A percentile compares a stretch with the other conserved stretches of the same genome.
Evolutionary conservation across 1,284 basidiomycete genomes (phyloP).

Genomic region (Leccinum griseonigrum): DNA sequence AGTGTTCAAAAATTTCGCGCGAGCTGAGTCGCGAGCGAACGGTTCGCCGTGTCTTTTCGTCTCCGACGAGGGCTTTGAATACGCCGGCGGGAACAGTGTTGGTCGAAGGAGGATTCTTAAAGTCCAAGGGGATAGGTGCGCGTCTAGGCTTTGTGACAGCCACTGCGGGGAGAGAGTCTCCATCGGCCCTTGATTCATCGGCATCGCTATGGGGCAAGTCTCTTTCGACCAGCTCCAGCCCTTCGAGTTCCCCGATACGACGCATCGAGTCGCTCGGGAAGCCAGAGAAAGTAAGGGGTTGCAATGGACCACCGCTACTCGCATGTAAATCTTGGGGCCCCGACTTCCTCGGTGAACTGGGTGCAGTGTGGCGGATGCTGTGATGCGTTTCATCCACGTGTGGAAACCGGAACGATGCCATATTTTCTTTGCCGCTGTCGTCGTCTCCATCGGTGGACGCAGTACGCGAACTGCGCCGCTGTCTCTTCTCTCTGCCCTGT

Average conservation of each 20-base stretch:
- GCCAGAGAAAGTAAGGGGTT: conserved; percentile 65
- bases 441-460: conserved; percentile 47
- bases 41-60: conserved; percentile 62
- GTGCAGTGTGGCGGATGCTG: conserved; percentile 46
- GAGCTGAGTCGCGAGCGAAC: conserved; percentile 75
- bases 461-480: conserved; percentile 46
- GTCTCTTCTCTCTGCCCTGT: conserved; percentile 78
- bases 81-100: conserved; percentile 80
- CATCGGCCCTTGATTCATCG: conserved; percentile 30
- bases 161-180: conserved; percentile 33
- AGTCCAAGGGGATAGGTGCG: conserved; percentile 77
- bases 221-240: conserved; percentile 16
- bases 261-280: conserved; percentile 39
- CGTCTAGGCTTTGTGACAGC: conserved; percentile 52
- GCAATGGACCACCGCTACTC: conserved; percentile 39
- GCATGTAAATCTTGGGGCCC: conserved; percentile 24
- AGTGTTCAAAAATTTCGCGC: conserved; percentile 60
- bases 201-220: conserved; percentile 10
- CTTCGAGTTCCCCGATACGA: conserved; percentile 14
- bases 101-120: conserved; percentile 67
- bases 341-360: conserved; percentile 36
- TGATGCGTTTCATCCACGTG: conserved; percentile 48
- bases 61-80: conserved; percentile 72
- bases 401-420: conserved; percentile 76
- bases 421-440: conserved; percentile 44